These are phyloP conservation scores for Solanum megistacrolobum DNA, from an alignment of 257 asterid genomes.

Conservation along the genomic window DNA sequence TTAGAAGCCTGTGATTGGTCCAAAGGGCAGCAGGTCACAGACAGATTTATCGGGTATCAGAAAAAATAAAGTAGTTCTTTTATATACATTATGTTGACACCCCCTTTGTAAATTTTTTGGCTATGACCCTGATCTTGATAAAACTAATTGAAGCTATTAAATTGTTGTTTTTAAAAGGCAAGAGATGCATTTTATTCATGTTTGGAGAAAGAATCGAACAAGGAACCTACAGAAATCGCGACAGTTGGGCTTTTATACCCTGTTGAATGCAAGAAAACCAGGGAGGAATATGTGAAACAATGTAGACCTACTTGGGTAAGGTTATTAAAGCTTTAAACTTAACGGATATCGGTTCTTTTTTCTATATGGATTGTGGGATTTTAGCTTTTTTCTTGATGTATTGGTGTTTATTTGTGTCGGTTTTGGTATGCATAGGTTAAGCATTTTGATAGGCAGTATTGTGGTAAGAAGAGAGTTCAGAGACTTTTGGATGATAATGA, in stretches of 20 bases:
- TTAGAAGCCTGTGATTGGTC: too few species aligned
- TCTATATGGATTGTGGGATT: not conserved
- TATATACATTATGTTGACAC: not conserved
- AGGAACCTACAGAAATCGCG: conserved; percentile 80
- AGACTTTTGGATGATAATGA: conserved; percentile 91
- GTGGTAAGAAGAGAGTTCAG: conserved; percentile 75
- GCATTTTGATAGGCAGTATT: conserved; percentile 94
- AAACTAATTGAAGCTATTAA: not conserved
- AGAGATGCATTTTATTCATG: conserved; percentile 88
- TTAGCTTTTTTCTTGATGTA: not conserved
- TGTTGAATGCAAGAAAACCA: conserved; percentile 61
- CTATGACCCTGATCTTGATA: not conserved
- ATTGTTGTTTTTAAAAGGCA: conserved; percentile 33
- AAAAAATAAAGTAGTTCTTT: not conserved
- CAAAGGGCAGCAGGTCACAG: too few species aligned
- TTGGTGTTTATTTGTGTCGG: not conserved
- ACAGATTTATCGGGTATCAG: too few species aligned
- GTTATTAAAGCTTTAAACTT: not conserved
- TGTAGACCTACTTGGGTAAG: conserved; percentile 92
- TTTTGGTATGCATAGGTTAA: conserved; percentile 45
- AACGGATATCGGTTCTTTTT: not conserved
- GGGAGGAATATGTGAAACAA: conserved; percentile 57
- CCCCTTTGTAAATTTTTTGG: not conserved
- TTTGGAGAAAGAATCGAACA: conserved; percentile 55
- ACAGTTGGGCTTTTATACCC: conserved; percentile 89